Evolutionary conservation across 768 basidiomycete genomes (phyloP), one percentile per base, ranked within the genome.

Genomic region (Tulasnella sp.): DNA sequence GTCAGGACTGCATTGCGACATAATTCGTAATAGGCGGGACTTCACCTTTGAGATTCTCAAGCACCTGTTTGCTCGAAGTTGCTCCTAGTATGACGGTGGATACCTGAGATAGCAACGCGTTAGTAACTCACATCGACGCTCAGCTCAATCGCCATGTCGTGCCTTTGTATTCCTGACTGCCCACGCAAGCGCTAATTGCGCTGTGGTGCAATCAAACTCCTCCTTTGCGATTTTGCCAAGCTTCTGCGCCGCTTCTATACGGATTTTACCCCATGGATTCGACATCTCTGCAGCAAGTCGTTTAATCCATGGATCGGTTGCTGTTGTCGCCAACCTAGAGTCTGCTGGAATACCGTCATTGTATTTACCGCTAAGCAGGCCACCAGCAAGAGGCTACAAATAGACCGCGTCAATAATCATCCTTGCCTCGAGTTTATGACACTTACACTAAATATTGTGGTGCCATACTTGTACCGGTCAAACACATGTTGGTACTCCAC

Each of bases 401-500:
- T n/a, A n/a, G n/a, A n/a, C n/a, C n/a, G n/a, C n/a, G n/a, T n/a
- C n/a, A n/a, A n/a, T n/a, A n/a, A n/a, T n/a, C n/a, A n/a, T n/a
- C n/a, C n/a, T n/a, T n/a, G n/a, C n/a, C n/a, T n/a, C n/a, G n/a
- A n/a, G n/a, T n/a, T n/a, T n/a, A n/a, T n/a, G n/a, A n/a, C n/a
- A n/a, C n/a, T n/a, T n/a, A n/a, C n/a, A n/a, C 79, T 82, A 67
- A 73, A 90, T 13, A 81, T 78, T 13, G 81, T 87, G 0, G 77
- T 80, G 24, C 81, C 78, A 42, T 76, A 64, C 5, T 69, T 69
- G 61, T 85, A 80, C 59, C 81, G n/a, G n/a, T n/a, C n/a, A 13
- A 20, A 8, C n/a, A 62, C 71, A 56, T 58, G 77, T 73, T 66
- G 69, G 65, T 83, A 87, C 68, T 88, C 83, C 59, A 75, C 74